Percentiles rank a stretch among this genome's conserved stretches.
phyloP scores from a whole-genome alignment of 2,329 filamentous ascomycete genomes.

The Orbilia blumenaviensis region DNA sequence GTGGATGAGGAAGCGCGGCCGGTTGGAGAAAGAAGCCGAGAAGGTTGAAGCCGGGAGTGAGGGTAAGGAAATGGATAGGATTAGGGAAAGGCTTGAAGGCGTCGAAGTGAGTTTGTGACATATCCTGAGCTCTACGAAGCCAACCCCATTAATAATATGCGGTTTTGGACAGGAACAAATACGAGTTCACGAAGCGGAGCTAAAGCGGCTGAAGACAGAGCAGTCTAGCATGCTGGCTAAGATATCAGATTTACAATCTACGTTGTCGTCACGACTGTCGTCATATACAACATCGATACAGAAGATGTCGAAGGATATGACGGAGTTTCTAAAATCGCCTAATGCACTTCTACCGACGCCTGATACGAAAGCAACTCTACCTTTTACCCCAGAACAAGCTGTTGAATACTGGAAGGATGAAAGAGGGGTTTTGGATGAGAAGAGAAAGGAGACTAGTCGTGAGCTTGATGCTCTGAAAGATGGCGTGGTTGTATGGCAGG shows the following conservation, averaged over 20 bases:
- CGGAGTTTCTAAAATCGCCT: constrained; percentile 41
- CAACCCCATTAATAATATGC: background rate
- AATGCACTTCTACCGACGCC: constrained; percentile 35
- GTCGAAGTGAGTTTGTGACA: constrained; percentile 33
- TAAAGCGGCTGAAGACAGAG: constrained; percentile 37
- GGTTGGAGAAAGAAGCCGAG: constrained; percentile 44
- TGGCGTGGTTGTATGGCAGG: constrained; percentile 73
- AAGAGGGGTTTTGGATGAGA: constrained; percentile 67
- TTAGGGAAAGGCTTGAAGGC: constrained; percentile 42
- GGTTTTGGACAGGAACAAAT: constrained; percentile 36
- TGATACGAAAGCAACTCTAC: constrained; percentile 36
- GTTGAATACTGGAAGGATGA: constrained; percentile 74
- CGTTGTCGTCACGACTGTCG: constrained; percentile 37
- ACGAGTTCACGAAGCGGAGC: constrained; percentile 42
- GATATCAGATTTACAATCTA: constrained; percentile 49
- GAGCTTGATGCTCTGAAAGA: constrained; percentile 75
- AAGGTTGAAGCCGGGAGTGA: constrained; percentile 36
- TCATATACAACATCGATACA: constrained; percentile 46
- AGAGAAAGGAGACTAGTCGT: constrained; percentile 68
- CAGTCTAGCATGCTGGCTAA: constrained; percentile 35
- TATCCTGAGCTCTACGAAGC: background rate
- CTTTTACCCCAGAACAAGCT: constrained; percentile 46
- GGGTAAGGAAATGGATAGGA: constrained; percentile 44
- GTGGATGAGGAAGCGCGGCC: constrained; percentile 41
- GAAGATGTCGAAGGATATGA: constrained; percentile 49